phyloP scores from a whole-genome alignment of 805 yeast genomes.

The Wickerhamomyces pijperi region DNA sequence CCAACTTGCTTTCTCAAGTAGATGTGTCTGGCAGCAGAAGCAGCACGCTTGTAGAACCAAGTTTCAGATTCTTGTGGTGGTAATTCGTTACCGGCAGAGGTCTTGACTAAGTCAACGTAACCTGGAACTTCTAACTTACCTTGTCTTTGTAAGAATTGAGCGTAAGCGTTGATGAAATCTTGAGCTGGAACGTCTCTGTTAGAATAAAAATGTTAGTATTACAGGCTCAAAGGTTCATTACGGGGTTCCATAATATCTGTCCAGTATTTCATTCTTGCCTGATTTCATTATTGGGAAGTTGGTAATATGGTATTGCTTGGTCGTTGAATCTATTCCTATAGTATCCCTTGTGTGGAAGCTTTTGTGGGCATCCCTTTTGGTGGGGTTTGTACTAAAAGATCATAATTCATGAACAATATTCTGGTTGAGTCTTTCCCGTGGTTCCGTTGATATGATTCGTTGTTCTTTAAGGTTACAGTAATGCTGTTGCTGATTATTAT shows the following conservation, averaged over 20 bases:
- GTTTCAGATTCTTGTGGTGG: constrained; percentile 99
- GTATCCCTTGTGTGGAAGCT: too few species aligned
- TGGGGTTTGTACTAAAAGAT: too few species aligned
- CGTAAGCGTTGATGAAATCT: constrained; percentile 98
- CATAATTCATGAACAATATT: too few species aligned
- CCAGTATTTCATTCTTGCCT: background rate
- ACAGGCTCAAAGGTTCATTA: constrained; percentile 4
- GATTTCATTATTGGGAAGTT: too few species aligned
- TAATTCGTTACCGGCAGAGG: constrained; percentile 96
- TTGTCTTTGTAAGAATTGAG: constrained; percentile 99
- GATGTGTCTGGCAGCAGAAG: constrained; percentile 99
- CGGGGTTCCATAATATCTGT: background rate
- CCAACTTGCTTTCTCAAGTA: constrained; percentile 99
- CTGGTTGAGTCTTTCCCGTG: too few species aligned
- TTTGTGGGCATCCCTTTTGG: too few species aligned
- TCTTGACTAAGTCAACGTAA: constrained; percentile 99
- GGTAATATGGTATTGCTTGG: too few species aligned
- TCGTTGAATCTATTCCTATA: too few species aligned
- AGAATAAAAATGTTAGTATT: constrained; percentile 19
- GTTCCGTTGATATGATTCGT: too few species aligned
- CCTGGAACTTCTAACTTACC: constrained; percentile 99
- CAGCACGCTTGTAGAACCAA: constrained; percentile 99
- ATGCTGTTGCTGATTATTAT: too few species aligned
- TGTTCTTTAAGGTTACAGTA: too few species aligned
- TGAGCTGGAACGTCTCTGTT: constrained; percentile 99